phyloP scores from a whole-genome alignment of 192 early-diverging fungal genomes.

The Phycomyces blakesleeanus region DNA sequence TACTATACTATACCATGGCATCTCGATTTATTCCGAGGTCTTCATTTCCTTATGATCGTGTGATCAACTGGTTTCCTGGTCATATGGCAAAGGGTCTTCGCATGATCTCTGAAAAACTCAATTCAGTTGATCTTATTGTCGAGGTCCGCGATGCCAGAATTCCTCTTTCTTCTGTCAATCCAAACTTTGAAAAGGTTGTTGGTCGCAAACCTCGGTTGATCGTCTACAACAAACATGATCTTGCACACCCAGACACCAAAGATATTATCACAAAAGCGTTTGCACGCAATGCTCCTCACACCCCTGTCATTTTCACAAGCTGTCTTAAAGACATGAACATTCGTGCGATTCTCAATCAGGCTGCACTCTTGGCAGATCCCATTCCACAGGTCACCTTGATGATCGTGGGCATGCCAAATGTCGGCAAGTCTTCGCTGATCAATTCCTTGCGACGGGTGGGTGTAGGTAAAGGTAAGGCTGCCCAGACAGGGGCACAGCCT shows the following conservation, averaged over 20 bases:
- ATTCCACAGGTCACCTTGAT: slow-evolving; percentile 59
- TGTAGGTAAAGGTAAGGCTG: slow-evolving; percentile 76
- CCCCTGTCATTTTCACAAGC: slow-evolving; percentile 63
- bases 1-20: slow-evolving; percentile 8
- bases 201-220: slow-evolving; percentile 68
- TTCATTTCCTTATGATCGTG: slow-evolving; percentile 48
- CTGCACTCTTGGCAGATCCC: slow-evolving; percentile 45
- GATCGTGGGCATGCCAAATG: slow-evolving; percentile 94
- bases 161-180: slow-evolving; percentile 87
- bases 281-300: slow-evolving; percentile 37
- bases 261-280: slow-evolving; percentile 27
- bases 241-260: slow-evolving; percentile 65
- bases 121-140: slow-evolving; percentile 78
- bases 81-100: slow-evolving; percentile 82
- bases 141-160: slow-evolving; percentile 95
- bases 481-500: slow-evolving; percentile 77
- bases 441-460: slow-evolving; percentile 82
- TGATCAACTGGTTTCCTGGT: slow-evolving; percentile 85
- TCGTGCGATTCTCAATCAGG: slow-evolving; percentile 63
- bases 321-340: slow-evolving; percentile 56
- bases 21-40: slow-evolving; percentile 18
- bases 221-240: slow-evolving; percentile 91
- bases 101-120: slow-evolving; percentile 67
- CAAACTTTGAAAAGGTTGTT: slow-evolving; percentile 68
- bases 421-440: slow-evolving; percentile 91